Evolutionary conservation across 345 rosid species (phyloP).

Genomic region (Gossypium herbaceum): DNA sequence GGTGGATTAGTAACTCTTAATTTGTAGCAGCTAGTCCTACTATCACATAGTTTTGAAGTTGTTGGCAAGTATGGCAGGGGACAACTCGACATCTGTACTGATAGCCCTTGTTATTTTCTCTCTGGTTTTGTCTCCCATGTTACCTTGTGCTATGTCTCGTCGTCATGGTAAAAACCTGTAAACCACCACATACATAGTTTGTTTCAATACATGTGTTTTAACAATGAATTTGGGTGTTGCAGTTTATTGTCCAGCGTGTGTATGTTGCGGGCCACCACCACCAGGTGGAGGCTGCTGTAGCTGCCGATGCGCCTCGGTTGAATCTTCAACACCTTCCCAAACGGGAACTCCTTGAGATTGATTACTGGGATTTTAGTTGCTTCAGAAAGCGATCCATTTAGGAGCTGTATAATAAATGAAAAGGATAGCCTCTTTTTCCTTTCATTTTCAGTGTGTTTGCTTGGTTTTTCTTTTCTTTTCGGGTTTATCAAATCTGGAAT

Average conservation of each 20-base stretch:
- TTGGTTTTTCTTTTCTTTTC: not conserved
- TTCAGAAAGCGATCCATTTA: not conserved
- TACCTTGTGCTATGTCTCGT: constrained; percentile 16
- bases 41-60: not conserved
- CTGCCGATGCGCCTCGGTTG: constrained; percentile 5
- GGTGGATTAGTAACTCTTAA: not conserved
- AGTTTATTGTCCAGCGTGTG: constrained; percentile 21
- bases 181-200: not conserved
- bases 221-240: not conserved
- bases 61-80: constrained; percentile 9
- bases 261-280: constrained; percentile 29
- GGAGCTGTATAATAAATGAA: not conserved
- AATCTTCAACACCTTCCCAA: not conserved
- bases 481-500: no score
- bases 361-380: not conserved
- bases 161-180: constrained; percentile 23
- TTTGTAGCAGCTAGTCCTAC: not conserved
- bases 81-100: constrained; percentile 1
- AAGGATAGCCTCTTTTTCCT: not conserved
- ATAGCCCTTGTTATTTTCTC: constrained; percentile 22
- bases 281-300: constrained; percentile 25
- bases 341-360: not conserved
- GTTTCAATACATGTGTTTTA: no score
- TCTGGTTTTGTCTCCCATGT: constrained; percentile 16
- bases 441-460: not conserved